Base-by-base conservation (phyloP, 176 grass and related monocot species). In the Stipa capillata region DNA sequence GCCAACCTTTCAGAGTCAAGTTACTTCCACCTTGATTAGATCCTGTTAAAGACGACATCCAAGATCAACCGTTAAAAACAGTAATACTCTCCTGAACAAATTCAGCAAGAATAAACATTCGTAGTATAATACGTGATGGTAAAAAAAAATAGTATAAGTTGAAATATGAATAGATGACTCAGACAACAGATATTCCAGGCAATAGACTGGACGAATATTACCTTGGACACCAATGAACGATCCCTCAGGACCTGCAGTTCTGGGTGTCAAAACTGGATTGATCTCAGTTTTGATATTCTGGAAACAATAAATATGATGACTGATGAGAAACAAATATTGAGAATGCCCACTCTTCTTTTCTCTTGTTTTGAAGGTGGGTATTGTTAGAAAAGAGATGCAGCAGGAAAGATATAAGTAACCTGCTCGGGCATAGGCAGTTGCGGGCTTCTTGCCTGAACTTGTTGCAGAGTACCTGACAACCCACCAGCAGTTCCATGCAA, bases 1-100 rank as follows among this genome's bases (percentile, higher is more conserved):
- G 87, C 93, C 93, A 96, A 45, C 93, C 93, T 88, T 96, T 96
- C 63, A 96, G 63, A 68, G 90, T 96, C 60, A 96, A 79, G 84
- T 88, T 96, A 67, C 69, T 92, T 57, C 87, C 93, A 83, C 69
- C 67, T 52, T 90, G 93, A 90, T 92, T 96, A 79, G 87, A 77
- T 69, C 87, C 93, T 89, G 84, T 78, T 56, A 77, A 69, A 54
- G 51, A 68, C 54, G 8, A 67, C 6, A 69, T 37, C 42, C 69
- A 43, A 65, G 74, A 72, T 36, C 66, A 55, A 62, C 12, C 48
- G 61, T n/a, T 25, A 47, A 55, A 25, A 52, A 53, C 20, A 32
- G 24, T 28, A 68, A 69, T 4, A 76, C n/a, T 66, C 13, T 49
- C 28, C 42, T 9, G 5, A 37, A 69, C 17, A 27, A 16, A 69